These are phyloP conservation scores for Tubosaeta brunneosetosa DNA, from an alignment of 768 basidiomycete species.

Conservation along the genomic window DNA sequence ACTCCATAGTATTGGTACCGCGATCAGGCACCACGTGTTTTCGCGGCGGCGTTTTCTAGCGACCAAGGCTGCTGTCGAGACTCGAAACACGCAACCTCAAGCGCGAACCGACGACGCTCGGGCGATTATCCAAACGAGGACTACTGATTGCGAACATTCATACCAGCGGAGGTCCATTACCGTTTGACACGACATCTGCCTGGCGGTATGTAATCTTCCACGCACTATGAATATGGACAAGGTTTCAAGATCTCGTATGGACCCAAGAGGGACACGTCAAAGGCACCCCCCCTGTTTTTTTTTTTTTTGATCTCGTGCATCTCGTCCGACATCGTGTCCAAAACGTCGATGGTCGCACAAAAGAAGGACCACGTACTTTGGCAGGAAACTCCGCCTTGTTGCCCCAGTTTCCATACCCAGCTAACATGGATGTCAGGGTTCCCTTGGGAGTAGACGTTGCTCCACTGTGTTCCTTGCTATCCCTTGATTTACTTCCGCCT, in stretches of 20 bases:
- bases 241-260: background rate
- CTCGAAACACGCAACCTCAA: conserved; percentile 8
- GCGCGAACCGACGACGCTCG: background rate
- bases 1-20: conserved; percentile 26
- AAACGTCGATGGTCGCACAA: conserved; percentile 2
- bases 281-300: background rate
- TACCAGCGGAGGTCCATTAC: background rate
- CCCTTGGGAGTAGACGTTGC: background rate
- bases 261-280: background rate
- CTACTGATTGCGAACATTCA: background rate
- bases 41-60: conserved; percentile 17
- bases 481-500: background rate
- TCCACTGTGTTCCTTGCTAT: conserved; percentile 4
- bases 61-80: conserved; percentile 7
- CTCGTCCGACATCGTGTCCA: background rate
- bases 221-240: background rate
- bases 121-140: conserved; percentile 3
- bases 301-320: background rate
- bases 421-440: conserved; percentile 1
- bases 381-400: background rate
- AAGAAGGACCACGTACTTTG: background rate
- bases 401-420: conserved; percentile 1
- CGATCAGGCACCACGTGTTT: conserved; percentile 8
- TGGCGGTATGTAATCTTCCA: background rate
- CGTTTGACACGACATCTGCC: background rate